Base-by-base conservation (phyloP, 1,284 basidiomycete genomes). In the Ceratorhiza oryzae-sativae region DNA sequence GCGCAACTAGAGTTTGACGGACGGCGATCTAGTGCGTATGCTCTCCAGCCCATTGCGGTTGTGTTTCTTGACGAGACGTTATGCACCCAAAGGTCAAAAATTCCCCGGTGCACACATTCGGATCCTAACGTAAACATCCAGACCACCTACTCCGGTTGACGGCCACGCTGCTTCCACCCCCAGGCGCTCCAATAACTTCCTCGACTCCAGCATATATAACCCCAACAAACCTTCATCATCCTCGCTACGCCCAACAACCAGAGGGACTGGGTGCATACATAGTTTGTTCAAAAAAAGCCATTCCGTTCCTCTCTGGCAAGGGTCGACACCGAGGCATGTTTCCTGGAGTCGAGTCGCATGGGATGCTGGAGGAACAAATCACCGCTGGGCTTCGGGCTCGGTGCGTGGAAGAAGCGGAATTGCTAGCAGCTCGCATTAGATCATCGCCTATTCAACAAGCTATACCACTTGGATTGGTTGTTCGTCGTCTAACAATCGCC, bases 91-190 rank as follows among this genome's bases (percentile, higher is more conserved):
- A 70, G 65, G 65, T 70, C 23, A 46, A 45, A 3, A 13, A 6
- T 23, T n/a, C 20, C 27, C 18, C 20, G 53, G 8, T 20, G 10
- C 15, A 4, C 3, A 27, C 15, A 8, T 4, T 39, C 2, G 39
- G 27, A 36, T 23, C 3, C 65, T 70, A 20, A 70, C 41, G 9
- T 15, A 10, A 23, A 9, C 46, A 23, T 20, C n/a, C 23, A 70
- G 65, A 70, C 27, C 65, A 70, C 53, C 48, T 70, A 18, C 46
- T 70, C 34, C 65, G 65, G 13, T 13, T 70, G 18, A 70, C 65
- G 3, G 65, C 65, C n/a, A 70, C 65, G 13, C 27, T 70, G 9
- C 23, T 70, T 5, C 10, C 65, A 27, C 20, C 42, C 8, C 41
- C 51, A 25, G 53, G 8, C 10, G n/a, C 25, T 12, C 39, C 48